These are phyloP conservation scores for Sinapis alba DNA, from an alignment of 441 rosid species.

Conservation along the genomic window DNA sequence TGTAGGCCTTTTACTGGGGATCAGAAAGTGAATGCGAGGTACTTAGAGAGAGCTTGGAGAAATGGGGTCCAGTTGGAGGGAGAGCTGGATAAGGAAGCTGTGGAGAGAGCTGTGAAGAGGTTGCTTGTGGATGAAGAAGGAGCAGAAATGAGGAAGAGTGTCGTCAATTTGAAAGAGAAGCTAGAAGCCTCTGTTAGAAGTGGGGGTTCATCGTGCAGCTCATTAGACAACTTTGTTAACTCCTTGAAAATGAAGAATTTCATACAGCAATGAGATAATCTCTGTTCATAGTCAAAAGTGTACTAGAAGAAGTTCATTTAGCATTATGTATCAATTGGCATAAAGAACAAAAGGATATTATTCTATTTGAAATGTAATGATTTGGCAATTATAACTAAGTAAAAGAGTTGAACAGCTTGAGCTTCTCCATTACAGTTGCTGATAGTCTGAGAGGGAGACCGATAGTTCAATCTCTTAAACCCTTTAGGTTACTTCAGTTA, in stretches of 20 bases:
- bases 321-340: neutral
- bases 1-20: neutral
- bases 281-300: neutral
- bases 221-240: neutral
- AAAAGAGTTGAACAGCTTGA: neutral
- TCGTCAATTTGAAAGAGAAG: neutral
- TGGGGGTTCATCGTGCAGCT: neutral
- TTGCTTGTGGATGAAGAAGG: constrained; percentile 1
- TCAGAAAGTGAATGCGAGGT: neutral
- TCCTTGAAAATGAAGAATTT: neutral
- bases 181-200: neutral
- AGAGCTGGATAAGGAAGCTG: neutral
- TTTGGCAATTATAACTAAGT: neutral
- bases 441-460: no score
- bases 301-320: neutral
- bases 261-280: neutral
- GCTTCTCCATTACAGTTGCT: neutral
- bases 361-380: neutral
- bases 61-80: neutral
- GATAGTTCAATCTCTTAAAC: neutral
- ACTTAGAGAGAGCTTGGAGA: neutral
- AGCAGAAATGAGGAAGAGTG: neutral
- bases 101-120: neutral
- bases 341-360: neutral
- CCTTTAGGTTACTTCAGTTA: neutral